A percentile compares a stretch with the other conserved stretches of the same genome.
phyloP scores from a whole-genome alignment of 1,284 basidiomycete genomes.

The Leccinum olivaceoglutinosum region DNA sequence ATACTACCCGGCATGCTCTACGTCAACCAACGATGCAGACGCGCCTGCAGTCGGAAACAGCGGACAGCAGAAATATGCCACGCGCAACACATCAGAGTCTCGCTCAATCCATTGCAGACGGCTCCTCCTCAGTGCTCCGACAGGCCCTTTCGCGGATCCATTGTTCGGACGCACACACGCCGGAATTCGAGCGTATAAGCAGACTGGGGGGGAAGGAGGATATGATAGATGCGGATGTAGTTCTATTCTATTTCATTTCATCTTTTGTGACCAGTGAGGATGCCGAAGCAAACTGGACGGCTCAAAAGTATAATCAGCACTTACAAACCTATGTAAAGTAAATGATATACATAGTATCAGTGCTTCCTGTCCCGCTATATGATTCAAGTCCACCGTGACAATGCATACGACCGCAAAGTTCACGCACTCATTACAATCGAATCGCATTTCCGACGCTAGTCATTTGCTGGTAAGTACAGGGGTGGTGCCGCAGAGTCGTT shows the following conservation, averaged over 20 bases:
- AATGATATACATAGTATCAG: too few relatives aligned
- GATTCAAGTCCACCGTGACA: too few relatives aligned
- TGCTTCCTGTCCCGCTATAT: too few relatives aligned
- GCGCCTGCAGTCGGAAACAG: conserved; percentile 61
- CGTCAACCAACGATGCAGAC: conserved; percentile 45
- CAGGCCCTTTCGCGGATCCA: conserved; percentile 43
- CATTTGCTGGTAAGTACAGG: too few relatives aligned
- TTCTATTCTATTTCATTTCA: background rate
- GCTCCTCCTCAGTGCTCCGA: background rate
- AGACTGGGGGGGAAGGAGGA: background rate
- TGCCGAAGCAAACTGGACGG: too few relatives aligned
- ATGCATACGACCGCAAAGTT: too few relatives aligned
- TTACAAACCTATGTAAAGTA: too few relatives aligned
- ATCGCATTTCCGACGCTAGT: too few relatives aligned
- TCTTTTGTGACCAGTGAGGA: too few relatives aligned
- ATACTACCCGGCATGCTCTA: conserved; percentile 45
- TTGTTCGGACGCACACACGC: conserved; percentile 44
- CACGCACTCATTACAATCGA: too few relatives aligned
- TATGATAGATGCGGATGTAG: background rate
- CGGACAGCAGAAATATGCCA: conserved; percentile 55
- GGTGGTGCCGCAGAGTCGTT: too few relatives aligned
- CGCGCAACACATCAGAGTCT: conserved; percentile 1
- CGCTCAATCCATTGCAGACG: conserved; percentile 24
- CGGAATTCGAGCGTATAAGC: conserved; percentile 2
- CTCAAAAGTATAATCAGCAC: too few relatives aligned